Conservation (phyloP, 148 eudicot species). For the Euryodendron excelsum region DNA sequence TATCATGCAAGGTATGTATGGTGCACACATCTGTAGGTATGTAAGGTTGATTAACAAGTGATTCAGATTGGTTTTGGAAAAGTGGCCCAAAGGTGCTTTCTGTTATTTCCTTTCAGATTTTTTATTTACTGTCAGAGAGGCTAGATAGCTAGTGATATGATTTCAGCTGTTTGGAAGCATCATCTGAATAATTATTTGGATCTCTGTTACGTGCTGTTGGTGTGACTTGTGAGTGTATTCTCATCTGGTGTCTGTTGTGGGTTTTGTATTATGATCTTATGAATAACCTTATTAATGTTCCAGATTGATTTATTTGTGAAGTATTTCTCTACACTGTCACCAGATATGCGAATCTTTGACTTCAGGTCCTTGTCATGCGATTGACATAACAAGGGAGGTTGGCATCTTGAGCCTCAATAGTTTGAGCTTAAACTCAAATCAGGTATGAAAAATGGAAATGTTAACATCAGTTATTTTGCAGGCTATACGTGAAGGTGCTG, state of each 20-base stretch:
- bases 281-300: slow-evolving; percentile 4
- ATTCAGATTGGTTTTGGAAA: background rate
- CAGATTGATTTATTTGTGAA: slow-evolving; percentile 12
- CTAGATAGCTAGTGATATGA: background rate
- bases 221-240: too few relatives aligned
- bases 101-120: too few relatives aligned
- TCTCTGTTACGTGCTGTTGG: background rate
- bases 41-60: background rate
- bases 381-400: slow-evolving; percentile 94
- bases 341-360: slow-evolving; percentile 90
- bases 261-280: background rate
- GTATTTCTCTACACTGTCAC: slow-evolving; percentile 22
- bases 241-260: background rate
- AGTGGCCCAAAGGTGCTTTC: background rate
- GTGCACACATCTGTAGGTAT: background rate
- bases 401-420: slow-evolving; percentile 5
- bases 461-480: slow-evolving; percentile 23
- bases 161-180: background rate
- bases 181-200: background rate
- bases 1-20: background rate
- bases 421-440: background rate
- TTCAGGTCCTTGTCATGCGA: slow-evolving; percentile 86
- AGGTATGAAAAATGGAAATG: background rate
- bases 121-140: too few relatives aligned
- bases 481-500: slow-evolving; percentile 93